Base-by-base conservation (phyloP, 768 basidiomycete species). In the Panaeolus cyanescens region DNA sequence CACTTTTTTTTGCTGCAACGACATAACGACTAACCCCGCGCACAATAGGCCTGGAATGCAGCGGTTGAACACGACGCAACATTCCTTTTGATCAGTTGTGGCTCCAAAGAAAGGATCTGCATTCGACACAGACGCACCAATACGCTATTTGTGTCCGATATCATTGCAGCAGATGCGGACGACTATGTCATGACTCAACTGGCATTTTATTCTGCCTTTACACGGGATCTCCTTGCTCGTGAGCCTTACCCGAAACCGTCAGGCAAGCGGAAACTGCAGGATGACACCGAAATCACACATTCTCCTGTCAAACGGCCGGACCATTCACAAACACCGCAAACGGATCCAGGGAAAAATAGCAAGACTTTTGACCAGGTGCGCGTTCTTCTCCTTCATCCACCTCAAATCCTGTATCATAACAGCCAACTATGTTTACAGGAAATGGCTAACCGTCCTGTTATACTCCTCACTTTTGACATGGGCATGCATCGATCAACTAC, bases 101-200 rank as follows among this genome's bases (percentile, higher is more conserved):
- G 64, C 5, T 54, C 40, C 17, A 30, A 54, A 9, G 64, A 65
- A 20, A 32, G 59, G 4, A 60, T 65, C 31, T 58, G 55, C 4
- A 57, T 62, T 33, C 64, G 64, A 7, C 61, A 60, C 15, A 54
- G 64, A 13, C 50, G 58, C 25, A 54, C 30, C 5, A 61, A 65
- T 17, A 65, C 61, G 4, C 34, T 65, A 1, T 62, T 42, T 22
- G 20, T 65, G 3, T 65, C 64, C 9, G 45, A 45, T 9, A 13
- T 60, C 4, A 62, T 62, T 2, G 6, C 2, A 20, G 19, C 39
- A 7, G 5, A 20, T 12, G 39, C 19, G 7, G 39, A 40, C 1
- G 19, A 20, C 5, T 40, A 40, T 40, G 5, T 9, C 19, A 40
- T 40, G n/a, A 40, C 39, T 12, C 39, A 40, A 8, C 6, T 40